Evolutionary conservation across 768 basidiomycete species (phyloP), one percentile per base, ranked within the genome.

Genomic region (Russula compacta): DNA sequence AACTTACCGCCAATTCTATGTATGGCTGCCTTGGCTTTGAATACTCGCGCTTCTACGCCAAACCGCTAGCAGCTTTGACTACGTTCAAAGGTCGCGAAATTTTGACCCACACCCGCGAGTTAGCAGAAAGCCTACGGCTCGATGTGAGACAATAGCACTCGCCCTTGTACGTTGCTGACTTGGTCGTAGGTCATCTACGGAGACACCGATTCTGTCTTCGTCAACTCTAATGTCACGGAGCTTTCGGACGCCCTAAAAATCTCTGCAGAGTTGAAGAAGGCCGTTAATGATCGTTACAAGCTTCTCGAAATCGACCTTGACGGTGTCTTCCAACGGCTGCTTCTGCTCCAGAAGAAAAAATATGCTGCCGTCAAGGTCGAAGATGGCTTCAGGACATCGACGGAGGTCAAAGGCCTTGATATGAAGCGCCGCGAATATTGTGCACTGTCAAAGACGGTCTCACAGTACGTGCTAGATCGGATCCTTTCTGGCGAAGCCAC

Each of bases 1-100:
- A 98, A 75, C 84, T 98, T 38, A 99, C 97, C 4, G 97, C 97
- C 52, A 98, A 99, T 76, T 95, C 92, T 79, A 99, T 98, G 97
- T 99, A 99, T 73, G 97, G 97, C 17, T 99, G 97, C 78, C 85
- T 99, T 21, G 97, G 97, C 51, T 98, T 98, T 71, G 93, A 95
- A 69, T 89, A 93, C 67, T 98, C 97, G 10, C 79, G 97, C 53
- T 98, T 98, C 78, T 98, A 94, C 66, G 97, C 97, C 21, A 83
- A 92, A 46, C 93, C 95, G 0, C 83, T 99, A n/a, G 97, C 97
- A 15, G 93, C 97, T 47, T 81, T 99, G 51, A 98, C 95, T 21
- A 99, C 97, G 0, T 94, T 84, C 82, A 98, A 95, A 73, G 97
- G 97, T 68, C 87, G 97, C 72, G 94, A 98, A 74, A 98, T 98